These are phyloP conservation scores for Pythium coloratum DNA, from an alignment of 352 stramenopile species.

Conservation along the genomic window DNA sequence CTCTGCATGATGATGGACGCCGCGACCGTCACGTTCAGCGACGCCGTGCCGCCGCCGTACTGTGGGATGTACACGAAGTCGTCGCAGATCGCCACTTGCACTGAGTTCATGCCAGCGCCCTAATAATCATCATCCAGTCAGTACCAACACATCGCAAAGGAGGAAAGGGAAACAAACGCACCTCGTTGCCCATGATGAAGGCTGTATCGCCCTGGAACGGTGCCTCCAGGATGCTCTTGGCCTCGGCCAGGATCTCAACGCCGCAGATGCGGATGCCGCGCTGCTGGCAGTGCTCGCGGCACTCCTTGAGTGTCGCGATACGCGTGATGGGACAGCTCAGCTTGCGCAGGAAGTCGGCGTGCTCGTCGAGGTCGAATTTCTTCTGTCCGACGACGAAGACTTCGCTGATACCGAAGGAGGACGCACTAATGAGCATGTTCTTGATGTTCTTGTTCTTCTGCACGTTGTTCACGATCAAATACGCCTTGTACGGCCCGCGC, in stretches of 20 bases:
- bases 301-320: slow-evolving; percentile 83
- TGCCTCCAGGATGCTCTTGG: slow-evolving; percentile 66
- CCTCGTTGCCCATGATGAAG: slow-evolving; percentile 97
- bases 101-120: slow-evolving; percentile 91
- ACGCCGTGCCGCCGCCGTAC: slow-evolving; percentile 93
- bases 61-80: slow-evolving; percentile 94
- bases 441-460: slow-evolving; percentile 90
- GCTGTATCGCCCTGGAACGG: slow-evolving; percentile 84
- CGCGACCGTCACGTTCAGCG: slow-evolving; percentile 95
- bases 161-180: slow-evolving; percentile 17
- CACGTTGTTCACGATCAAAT: slow-evolving; percentile 93
- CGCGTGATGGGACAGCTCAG: slow-evolving; percentile 58
- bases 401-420: slow-evolving; percentile 77
- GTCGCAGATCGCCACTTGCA: slow-evolving; percentile 92
- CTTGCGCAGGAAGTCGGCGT: slow-evolving; percentile 43
- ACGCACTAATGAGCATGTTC: slow-evolving; percentile 83
- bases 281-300: slow-evolving; percentile 57
- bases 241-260: slow-evolving; percentile 92
- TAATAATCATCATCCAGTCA: slow-evolving; percentile 20
- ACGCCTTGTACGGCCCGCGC: slow-evolving; percentile 34
- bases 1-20: slow-evolving; percentile 93
- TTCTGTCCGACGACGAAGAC: slow-evolving; percentile 91
- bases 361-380: slow-evolving; percentile 67
- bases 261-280: slow-evolving; percentile 84
- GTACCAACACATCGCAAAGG: background rate